Percentiles rank a stretch among this genome's conserved stretches.
Conservation (phyloP, 441 rosid genomes). For the Populus hybrid region DNA sequence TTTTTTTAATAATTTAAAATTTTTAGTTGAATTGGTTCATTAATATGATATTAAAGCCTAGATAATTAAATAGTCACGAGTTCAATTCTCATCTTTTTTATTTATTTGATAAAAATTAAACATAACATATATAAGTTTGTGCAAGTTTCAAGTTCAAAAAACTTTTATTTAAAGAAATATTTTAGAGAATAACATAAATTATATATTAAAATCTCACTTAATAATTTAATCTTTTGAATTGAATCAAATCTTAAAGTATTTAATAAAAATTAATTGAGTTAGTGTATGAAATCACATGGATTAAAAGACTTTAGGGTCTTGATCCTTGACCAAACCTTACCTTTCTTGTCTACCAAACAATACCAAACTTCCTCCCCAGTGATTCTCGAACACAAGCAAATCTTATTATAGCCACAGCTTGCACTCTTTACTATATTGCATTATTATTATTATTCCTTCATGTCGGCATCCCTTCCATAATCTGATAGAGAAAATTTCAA, state of each 20-base stretch:
- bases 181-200: too few relatives aligned
- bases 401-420: not conserved
- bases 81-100: too few relatives aligned
- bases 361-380: not conserved
- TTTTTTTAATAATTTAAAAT: too few relatives aligned
- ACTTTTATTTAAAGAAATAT: rapidly evolving
- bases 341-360: not conserved
- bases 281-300: not conserved
- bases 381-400: not conserved
- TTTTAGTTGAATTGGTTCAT: too few relatives aligned
- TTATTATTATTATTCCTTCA: not conserved
- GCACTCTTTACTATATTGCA: not conserved
- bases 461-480: not conserved
- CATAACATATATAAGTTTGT: too few relatives aligned
- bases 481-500: not conserved
- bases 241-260: too few relatives aligned
- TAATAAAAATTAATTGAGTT: too few relatives aligned
- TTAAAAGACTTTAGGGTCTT: not conserved
- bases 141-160: too few relatives aligned
- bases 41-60: too few relatives aligned
- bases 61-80: rapidly evolving
- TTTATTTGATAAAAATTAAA: too few relatives aligned
- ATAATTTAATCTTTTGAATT: too few relatives aligned
- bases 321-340: not conserved
- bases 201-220: too few relatives aligned